These are phyloP conservation scores for Chenopodium album DNA, from an alignment of 148 eudicot genomes.

Conservation along the genomic window DNA sequence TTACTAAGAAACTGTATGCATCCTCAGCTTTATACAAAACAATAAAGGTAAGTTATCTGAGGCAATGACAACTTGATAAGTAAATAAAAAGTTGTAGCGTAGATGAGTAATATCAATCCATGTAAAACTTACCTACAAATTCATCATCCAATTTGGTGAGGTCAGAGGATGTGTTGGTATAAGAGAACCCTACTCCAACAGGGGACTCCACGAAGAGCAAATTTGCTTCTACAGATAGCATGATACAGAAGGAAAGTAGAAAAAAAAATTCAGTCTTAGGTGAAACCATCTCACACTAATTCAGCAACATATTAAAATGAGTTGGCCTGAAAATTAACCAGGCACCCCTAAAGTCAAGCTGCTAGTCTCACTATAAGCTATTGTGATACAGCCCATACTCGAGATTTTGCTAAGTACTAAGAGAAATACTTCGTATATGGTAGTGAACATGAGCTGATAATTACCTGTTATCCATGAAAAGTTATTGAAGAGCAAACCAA, in stretches of 20 bases:
- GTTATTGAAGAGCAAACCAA: slow-evolving; percentile 49
- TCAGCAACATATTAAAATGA: too few relatives aligned
- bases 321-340: too few relatives aligned
- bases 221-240: slow-evolving; percentile 55
- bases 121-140: slow-evolving; percentile 46
- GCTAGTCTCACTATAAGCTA: too few relatives aligned
- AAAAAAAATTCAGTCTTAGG: too few relatives aligned
- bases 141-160: slow-evolving; percentile 43
- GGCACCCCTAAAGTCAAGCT: too few relatives aligned
- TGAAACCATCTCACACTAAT: too few relatives aligned
- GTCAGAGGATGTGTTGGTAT: slow-evolving; percentile 66
- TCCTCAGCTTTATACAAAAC: slow-evolving; percentile 47
- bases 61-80: not conserved
- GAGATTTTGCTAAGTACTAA: not conserved
- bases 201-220: slow-evolving; percentile 69
- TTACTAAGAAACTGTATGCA: slow-evolving; percentile 57
- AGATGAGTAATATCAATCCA: not conserved
- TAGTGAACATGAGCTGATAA: slow-evolving; percentile 4
- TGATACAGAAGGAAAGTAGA: too few relatives aligned
- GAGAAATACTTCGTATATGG: not conserved
- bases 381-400: too few relatives aligned
- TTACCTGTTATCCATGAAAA: slow-evolving; percentile 57
- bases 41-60: too few relatives aligned
- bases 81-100: not conserved
- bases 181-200: slow-evolving; percentile 72